A percentile compares a stretch with the other conserved stretches of the same genome.
Evolutionary conservation across 495 filamentous ascomycete genomes (phyloP).

Genomic region (Aspergillus haitiensis): DNA sequence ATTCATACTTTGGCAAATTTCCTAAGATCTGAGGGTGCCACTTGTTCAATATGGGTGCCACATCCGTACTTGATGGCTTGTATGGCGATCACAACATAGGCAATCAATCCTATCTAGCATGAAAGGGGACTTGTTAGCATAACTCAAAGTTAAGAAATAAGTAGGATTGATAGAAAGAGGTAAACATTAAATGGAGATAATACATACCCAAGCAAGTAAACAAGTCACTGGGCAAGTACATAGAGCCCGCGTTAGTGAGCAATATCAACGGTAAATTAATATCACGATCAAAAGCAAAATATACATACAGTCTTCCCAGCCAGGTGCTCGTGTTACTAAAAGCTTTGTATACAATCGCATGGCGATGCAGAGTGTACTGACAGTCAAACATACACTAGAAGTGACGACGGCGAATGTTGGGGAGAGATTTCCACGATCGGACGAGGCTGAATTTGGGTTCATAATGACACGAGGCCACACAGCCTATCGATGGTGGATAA

Average conservation of each 20-base stretch:
- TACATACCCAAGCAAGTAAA: conserved; percentile 27
- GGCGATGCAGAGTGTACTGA: conserved; percentile 29
- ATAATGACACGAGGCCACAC: background rate
- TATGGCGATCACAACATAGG: conserved; percentile 25
- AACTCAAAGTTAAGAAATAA: background rate
- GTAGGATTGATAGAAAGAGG: background rate
- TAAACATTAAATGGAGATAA: background rate
- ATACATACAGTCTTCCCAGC: conserved; percentile 38
- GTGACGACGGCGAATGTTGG: conserved; percentile 26
- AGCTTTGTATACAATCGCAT: conserved; percentile 32
- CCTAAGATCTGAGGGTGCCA: conserved; percentile 12
- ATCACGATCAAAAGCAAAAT: background rate
- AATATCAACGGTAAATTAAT: background rate
- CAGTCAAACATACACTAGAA: conserved; percentile 25
- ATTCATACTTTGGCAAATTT: conserved; percentile 18
- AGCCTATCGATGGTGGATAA: background rate
- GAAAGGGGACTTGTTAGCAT: background rate
- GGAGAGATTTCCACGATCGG: conserved; percentile 14
- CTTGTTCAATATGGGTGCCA: conserved; percentile 20
- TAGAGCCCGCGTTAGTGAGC: background rate
- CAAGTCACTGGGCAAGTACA: conserved; percentile 18
- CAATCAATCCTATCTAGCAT: conserved; percentile 22
- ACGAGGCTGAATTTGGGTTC: background rate
- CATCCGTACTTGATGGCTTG: conserved; percentile 27
- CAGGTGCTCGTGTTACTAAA: conserved; percentile 23